phyloP scores from a whole-genome alignment of 345 rosid genomes.

The Sisymbrium altissimum region DNA sequence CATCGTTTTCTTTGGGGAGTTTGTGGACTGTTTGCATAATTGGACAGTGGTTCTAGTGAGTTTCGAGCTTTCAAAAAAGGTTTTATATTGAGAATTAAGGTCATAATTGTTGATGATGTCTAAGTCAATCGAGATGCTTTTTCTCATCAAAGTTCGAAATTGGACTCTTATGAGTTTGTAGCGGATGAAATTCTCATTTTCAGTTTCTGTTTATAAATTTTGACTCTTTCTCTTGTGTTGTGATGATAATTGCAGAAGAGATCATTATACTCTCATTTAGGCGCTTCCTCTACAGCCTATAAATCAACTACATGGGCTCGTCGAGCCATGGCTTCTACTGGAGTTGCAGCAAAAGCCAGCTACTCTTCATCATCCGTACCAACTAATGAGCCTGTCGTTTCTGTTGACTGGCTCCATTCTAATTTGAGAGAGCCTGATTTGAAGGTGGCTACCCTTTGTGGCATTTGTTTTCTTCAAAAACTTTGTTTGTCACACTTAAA shows the following conservation, averaged over 20 bases:
- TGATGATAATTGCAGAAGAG: conserved; percentile 46
- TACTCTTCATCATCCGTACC: conserved; percentile 52
- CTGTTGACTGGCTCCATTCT: conserved; percentile 92
- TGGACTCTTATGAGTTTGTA: background rate
- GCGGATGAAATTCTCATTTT: background rate
- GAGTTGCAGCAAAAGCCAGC: conserved; percentile 30
- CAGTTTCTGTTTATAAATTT: background rate
- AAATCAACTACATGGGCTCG: conserved; percentile 36
- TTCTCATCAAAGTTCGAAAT: background rate
- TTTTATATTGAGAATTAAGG: background rate
- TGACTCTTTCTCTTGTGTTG: conserved; percentile 6
- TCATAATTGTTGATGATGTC: conserved; percentile 7
- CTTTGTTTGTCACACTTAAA: background rate
- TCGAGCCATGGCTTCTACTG: conserved; percentile 52
- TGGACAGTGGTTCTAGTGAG: conserved; percentile 7
- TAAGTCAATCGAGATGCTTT: background rate
- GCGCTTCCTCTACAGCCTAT: conserved; percentile 19
- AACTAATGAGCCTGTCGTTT: conserved; percentile 70
- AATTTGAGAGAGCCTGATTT: conserved; percentile 71
- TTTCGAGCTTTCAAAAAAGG: conserved; percentile 9
- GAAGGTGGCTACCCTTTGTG: conserved; percentile 51
- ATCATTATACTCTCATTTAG: conserved; percentile 29
- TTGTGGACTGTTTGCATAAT: background rate
- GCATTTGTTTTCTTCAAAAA: background rate
- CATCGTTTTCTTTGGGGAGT: no score